Evolutionary conservation across 257 asterid species (phyloP).

Genomic region (Solanum bukasovii): DNA sequence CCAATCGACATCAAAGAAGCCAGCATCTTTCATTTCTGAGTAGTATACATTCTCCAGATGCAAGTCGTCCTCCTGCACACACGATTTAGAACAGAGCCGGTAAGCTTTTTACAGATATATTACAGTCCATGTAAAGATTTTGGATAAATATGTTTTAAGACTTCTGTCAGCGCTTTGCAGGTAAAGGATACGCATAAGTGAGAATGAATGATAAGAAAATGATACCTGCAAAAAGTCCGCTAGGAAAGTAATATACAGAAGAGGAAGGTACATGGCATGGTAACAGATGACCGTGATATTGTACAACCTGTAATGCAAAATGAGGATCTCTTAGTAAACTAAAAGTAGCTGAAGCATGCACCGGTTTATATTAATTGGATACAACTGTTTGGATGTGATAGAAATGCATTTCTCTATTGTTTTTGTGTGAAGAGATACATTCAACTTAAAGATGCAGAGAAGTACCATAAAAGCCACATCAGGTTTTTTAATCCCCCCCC

Average conservation of each 20-base stretch:
- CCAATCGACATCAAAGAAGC: conserved; percentile 38
- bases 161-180: not conserved
- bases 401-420: not conserved
- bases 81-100: not conserved
- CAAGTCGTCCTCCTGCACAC: conserved; percentile 28
- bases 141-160: not conserved
- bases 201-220: not conserved
- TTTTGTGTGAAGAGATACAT: not conserved
- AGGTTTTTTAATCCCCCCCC: not conserved
- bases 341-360: not conserved
- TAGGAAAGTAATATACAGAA: conserved; percentile 27
- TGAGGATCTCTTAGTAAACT: not conserved
- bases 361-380: not conserved
- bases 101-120: not conserved
- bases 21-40: conserved; percentile 41
- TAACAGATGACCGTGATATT: conserved; percentile 17
- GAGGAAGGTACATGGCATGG: conserved; percentile 35
- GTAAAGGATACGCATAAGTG: not conserved
- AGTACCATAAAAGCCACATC: not conserved
- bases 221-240: conserved; percentile 35
- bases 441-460: not conserved
- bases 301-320: conserved; percentile 19
- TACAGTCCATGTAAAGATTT: not conserved
- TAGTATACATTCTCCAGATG: conserved; percentile 32
- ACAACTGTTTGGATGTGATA: not conserved